phyloP scores from a whole-genome alignment of 1,284 basidiomycete species.

The Trametes hirsuta region DNA sequence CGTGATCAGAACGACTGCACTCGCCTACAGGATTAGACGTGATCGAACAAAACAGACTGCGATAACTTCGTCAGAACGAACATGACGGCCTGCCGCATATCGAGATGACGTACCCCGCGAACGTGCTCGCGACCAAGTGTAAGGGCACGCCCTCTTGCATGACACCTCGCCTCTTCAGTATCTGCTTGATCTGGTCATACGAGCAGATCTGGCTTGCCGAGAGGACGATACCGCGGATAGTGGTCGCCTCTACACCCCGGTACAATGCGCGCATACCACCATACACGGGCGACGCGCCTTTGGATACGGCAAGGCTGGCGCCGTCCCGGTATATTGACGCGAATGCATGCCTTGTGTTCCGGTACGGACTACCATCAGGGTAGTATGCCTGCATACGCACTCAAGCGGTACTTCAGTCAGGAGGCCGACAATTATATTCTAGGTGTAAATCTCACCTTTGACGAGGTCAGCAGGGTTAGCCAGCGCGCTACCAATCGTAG shows the following conservation, averaged over 20 bases:
- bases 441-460: slow-evolving; percentile 32
- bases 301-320: slow-evolving; percentile 16
- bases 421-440: not conserved
- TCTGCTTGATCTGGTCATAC: slow-evolving; percentile 45
- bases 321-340: slow-evolving; percentile 39
- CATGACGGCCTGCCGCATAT: not conserved
- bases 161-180: slow-evolving; percentile 35
- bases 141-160: slow-evolving; percentile 41
- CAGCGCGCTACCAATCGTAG: slow-evolving; percentile 41
- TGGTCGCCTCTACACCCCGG: slow-evolving; percentile 42
- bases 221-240: slow-evolving; percentile 40
- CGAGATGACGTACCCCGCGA: slow-evolving; percentile 36
- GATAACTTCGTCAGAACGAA: not conserved
- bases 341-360: slow-evolving; percentile 39
- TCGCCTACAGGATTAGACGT: slow-evolving; percentile 44
- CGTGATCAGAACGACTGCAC: slow-evolving; percentile 8
- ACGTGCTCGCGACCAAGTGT: slow-evolving; percentile 41
- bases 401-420: slow-evolving; percentile 8
- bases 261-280: slow-evolving; percentile 40
- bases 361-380: slow-evolving; percentile 39
- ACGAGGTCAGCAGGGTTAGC: slow-evolving; percentile 45
- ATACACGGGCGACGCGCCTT: slow-evolving; percentile 13
- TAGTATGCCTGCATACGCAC: slow-evolving; percentile 46
- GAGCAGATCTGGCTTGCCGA: slow-evolving; percentile 43
- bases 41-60: slow-evolving; percentile 42